Evolutionary conservation across 495 filamentous ascomycete species (phyloP).

Genomic region (Friedmanniomyces simplex): DNA sequence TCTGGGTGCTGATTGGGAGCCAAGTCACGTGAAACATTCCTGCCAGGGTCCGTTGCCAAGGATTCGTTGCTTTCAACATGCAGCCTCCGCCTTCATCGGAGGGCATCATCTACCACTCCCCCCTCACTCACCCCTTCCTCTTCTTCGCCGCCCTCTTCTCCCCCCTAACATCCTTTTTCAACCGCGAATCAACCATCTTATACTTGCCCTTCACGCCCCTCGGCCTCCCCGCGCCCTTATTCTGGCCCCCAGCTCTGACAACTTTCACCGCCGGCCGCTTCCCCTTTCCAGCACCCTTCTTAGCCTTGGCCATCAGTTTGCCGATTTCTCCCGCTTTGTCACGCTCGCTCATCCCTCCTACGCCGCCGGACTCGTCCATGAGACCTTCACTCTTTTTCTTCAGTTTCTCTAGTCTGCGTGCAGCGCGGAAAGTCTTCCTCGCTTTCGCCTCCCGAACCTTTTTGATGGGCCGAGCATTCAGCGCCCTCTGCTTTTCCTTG

Average conservation of each 20-base stretch:
- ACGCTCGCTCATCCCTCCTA: constrained; percentile 63
- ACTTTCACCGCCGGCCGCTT: constrained; percentile 75
- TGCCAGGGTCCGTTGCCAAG: too few relatives aligned
- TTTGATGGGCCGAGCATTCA: constrained; percentile 97
- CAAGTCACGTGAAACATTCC: too few relatives aligned
- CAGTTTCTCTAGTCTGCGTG: constrained; percentile 80
- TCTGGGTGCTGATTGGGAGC: too few relatives aligned
- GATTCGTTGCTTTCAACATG: too few relatives aligned
- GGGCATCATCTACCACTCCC: not conserved
- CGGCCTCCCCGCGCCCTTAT: constrained; percentile 74
- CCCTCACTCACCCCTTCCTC: constrained; percentile 15
- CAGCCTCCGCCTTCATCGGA: too few relatives aligned
- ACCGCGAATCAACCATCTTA: constrained; percentile 93
- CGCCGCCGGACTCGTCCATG: constrained; percentile 60
- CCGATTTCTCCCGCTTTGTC: constrained; percentile 83
- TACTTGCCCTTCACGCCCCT: constrained; percentile 91
- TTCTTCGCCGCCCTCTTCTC: constrained; percentile 72
- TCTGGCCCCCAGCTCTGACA: constrained; percentile 76
- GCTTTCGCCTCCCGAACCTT: constrained; percentile 95
- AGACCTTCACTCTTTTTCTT: constrained; percentile 87
- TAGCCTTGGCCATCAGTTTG: constrained; percentile 68
- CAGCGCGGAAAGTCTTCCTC: constrained; percentile 92
- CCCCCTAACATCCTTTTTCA: constrained; percentile 97
- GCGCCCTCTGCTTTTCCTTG: constrained; percentile 83
- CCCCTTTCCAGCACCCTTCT: constrained; percentile 54